phyloP scores from a whole-genome alignment of 768 basidiomycete species.

The Lentinus tigrinus region DNA sequence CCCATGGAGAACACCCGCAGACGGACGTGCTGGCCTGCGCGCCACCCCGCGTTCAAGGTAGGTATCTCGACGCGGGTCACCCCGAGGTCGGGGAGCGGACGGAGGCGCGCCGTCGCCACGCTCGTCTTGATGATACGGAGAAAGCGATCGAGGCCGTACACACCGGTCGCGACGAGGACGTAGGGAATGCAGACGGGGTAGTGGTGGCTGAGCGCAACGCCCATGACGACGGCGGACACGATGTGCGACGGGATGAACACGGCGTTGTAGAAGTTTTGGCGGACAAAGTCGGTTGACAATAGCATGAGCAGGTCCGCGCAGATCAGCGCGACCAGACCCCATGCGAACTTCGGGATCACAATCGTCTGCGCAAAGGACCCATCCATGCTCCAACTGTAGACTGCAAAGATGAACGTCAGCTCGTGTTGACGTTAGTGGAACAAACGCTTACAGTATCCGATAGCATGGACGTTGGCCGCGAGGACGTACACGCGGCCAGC shows the following conservation, averaged over 20 bases:
- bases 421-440: background rate
- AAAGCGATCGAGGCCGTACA: constrained; percentile 47
- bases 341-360: constrained; percentile 13
- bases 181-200: constrained; percentile 38
- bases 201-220: constrained; percentile 50
- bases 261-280: constrained; percentile 56
- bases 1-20: constrained; percentile 42
- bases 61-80: constrained; percentile 49
- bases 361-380: constrained; percentile 40
- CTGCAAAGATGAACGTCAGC: constrained; percentile 32
- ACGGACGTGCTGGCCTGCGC: constrained; percentile 61
- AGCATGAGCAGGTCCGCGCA: constrained; percentile 58
- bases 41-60: constrained; percentile 50
- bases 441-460: constrained; percentile 37
- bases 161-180: constrained; percentile 35
- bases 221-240: constrained; percentile 48
- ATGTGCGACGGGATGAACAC: constrained; percentile 67
- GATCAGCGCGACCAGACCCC: constrained; percentile 46
- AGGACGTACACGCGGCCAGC: constrained; percentile 43
- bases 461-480: constrained; percentile 40
- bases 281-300: constrained; percentile 55
- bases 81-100: constrained; percentile 43
- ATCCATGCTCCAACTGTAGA: constrained; percentile 52
- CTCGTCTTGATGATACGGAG: constrained; percentile 48
- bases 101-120: constrained; percentile 41